Conservation (phyloP, 345 rosid genomes). For the Lumnitzera littorea region DNA sequence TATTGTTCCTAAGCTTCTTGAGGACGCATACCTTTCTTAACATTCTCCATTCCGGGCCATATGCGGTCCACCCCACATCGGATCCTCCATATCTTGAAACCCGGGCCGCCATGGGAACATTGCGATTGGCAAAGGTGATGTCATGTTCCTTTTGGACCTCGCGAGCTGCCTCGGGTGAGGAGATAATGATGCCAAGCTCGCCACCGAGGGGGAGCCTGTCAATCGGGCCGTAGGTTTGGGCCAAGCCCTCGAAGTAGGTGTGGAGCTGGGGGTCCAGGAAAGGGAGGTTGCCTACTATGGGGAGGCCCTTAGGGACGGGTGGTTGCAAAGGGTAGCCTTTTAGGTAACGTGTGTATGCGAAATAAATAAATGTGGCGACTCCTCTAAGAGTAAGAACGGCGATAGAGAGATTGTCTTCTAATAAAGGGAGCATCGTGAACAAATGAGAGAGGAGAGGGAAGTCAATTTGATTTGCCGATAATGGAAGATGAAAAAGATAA, state of each 20-base stretch:
- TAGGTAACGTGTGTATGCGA: too few species aligned
- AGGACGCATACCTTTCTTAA: slow-evolving; percentile 30
- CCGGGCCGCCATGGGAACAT: slow-evolving; percentile 22
- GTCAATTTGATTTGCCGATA: too few species aligned
- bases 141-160: slow-evolving; percentile 43
- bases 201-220: slow-evolving; percentile 29
- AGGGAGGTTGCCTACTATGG: slow-evolving; percentile 40
- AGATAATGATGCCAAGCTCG: slow-evolving; percentile 26
- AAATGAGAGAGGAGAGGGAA: too few species aligned
- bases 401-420: too few species aligned
- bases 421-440: too few species aligned
- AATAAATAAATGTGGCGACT: too few species aligned
- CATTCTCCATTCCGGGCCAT: slow-evolving; percentile 53
- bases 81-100: slow-evolving; percentile 25
- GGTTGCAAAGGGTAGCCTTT: slow-evolving; percentile 11
- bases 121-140: slow-evolving; percentile 36
- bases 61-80: slow-evolving; percentile 39
- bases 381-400: too few species aligned
- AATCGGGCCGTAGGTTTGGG: slow-evolving; percentile 33
- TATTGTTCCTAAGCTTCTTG: slow-evolving; percentile 46
- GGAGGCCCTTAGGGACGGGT: slow-evolving; percentile 44
- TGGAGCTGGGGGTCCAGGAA: slow-evolving; percentile 40
- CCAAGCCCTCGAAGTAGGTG: slow-evolving; percentile 24
- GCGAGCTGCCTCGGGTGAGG: slow-evolving; percentile 29
- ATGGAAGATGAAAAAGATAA: too few species aligned